phyloP scores from a whole-genome alignment of 495 filamentous ascomycete species.

The Penicillium herquei region DNA sequence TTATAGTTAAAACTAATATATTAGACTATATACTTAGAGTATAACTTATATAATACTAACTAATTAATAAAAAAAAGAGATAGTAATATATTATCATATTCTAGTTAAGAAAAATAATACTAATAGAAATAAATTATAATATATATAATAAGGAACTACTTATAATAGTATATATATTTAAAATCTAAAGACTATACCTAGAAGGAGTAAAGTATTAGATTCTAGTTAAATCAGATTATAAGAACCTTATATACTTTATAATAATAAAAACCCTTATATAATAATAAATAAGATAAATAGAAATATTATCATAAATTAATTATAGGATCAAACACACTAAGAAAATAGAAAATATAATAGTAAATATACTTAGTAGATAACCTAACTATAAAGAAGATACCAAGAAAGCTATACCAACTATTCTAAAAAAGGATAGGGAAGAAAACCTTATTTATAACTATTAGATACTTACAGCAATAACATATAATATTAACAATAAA shows the following conservation, averaged over 20 bases:
- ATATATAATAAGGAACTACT: too few species aligned
- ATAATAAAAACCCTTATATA: background rate
- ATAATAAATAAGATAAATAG: background rate
- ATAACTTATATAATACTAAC: too few species aligned
- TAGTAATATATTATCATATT: too few species aligned
- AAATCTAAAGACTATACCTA: background rate
- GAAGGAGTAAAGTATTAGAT: background rate
- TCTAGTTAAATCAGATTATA: conserved; percentile 1
- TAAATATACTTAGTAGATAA: background rate
- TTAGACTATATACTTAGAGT: too few species aligned
- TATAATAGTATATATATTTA: background rate
- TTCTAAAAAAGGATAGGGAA: background rate
- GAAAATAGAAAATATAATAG: background rate
- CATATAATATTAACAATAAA: background rate
- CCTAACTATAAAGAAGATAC: background rate
- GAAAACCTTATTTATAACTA: background rate
- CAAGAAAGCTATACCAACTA: background rate
- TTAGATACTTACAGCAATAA: background rate
- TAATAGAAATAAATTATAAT: too few species aligned
- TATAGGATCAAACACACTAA: background rate
- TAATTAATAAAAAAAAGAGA: too few species aligned
- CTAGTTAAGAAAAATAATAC: too few species aligned
- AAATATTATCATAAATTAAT: background rate
- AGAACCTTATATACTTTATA: background rate
- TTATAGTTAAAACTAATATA: too few species aligned